A percentile compares a stretch with the other conserved stretches of the same genome.
These are phyloP conservation scores for Syzygium oleosum DNA, from an alignment of 345 rosid genomes.

Conservation along the genomic window DNA sequence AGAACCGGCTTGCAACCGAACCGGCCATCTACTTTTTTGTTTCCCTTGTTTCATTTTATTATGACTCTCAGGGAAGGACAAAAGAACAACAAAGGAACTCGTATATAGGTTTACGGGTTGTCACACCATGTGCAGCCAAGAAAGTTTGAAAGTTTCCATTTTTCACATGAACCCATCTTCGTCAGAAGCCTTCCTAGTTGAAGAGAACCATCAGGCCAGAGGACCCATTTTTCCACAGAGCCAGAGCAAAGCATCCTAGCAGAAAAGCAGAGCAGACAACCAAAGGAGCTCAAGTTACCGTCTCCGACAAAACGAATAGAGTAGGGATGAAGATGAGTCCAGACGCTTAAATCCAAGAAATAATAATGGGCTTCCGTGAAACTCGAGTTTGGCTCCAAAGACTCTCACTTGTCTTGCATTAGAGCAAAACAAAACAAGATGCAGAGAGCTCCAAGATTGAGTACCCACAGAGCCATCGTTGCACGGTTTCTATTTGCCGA, in stretches of 20 bases:
- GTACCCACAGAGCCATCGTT: neutral
- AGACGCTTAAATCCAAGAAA: neutral
- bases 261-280: neutral
- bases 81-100: neutral
- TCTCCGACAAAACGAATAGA: neutral
- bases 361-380: neutral
- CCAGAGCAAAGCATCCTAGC: neutral
- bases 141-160: neutral
- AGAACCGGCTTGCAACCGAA: no score
- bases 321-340: neutral
- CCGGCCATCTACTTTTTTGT: no score
- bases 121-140: neutral
- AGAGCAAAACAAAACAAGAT: neutral
- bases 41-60: no score
- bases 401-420: neutral
- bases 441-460: neutral
- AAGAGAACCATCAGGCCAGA: constrained; percentile 13
- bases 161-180: constrained; percentile 18
- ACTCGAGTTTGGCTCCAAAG: neutral
- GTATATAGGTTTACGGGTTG: no score
- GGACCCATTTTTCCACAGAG: neutral
- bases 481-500: neutral
- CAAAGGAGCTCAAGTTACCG: constrained; percentile 7
- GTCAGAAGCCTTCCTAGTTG: constrained; percentile 15
- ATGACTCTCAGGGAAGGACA: neutral